Base-by-base conservation (phyloP, 495 filamentous ascomycete species). In the Penicillium ochrochloron region DNA sequence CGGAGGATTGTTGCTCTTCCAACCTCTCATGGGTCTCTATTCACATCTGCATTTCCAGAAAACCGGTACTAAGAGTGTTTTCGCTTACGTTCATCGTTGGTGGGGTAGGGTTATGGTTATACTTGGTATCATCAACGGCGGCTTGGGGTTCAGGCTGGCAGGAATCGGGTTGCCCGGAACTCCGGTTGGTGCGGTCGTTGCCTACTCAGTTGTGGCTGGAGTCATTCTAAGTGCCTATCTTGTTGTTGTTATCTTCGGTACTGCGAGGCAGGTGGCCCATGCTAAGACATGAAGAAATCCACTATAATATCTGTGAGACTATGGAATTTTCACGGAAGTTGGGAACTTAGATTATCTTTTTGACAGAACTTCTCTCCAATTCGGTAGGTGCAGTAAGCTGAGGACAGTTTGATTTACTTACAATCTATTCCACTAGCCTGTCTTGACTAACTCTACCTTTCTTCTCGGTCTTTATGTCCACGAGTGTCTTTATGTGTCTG, bases 1-100 rank as follows among this genome's bases (percentile, higher is more conserved):
- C 19, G 41, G 41, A n/a, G 41, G 41, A 3, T 44, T 44, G n/a
- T 44, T 44, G 41, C 41, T 44, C n/a, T 44, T 44, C 41, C 41
- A 44, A 19, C 41, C 41, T 44, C 41, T 44, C n/a, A 44, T 44
- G 41, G 41, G 41, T 19, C 6, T 44, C 17, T 44, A 44, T 44
- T n/a, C 42, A 19, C 42, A 44, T 44, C 19, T 44, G n/a, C n/a
- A 44, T 11, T 7, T 44, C 5, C 7, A 11, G 1, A 44, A 19
- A 19, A 44, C 2, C 15, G 42, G 42, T 8, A n/a, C 1, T 3
- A 44, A 11, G 42, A 44, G 42, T 44, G 9, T 19, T 6, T 44
- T 44, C 6, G n/a, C 42, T 0, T 21, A 44, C 8, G n/a, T 44
- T n/a, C 42, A 44, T 44, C 42, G 42, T 0, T 44, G 42, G 42